Evolutionary conservation across 1,284 basidiomycete genomes (phyloP).

Genomic region (Boletus holoroseus): DNA sequence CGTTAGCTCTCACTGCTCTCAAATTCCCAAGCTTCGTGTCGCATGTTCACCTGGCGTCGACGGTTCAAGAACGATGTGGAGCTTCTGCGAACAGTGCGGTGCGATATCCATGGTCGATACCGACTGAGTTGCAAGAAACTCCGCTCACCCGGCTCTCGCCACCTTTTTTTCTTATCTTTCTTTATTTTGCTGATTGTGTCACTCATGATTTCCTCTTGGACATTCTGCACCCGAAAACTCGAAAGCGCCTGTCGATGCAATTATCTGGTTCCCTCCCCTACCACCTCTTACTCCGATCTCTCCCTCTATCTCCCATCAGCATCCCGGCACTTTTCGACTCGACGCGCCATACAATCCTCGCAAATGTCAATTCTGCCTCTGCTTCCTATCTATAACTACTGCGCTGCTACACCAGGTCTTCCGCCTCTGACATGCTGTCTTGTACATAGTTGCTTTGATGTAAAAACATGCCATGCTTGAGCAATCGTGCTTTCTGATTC

Average conservation of each 20-base stretch:
- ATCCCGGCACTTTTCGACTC: slow-evolving; percentile 22
- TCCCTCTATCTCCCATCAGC: slow-evolving; percentile 6
- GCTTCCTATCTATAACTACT: slow-evolving; percentile 18
- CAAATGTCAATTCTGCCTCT: slow-evolving; percentile 19
- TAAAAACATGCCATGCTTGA: slow-evolving; percentile 22
- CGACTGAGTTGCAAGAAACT: slow-evolving; percentile 39
- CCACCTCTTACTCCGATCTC: slow-evolving; percentile 13
- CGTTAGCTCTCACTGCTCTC: slow-evolving; percentile 58
- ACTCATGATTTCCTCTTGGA: slow-evolving; percentile 24
- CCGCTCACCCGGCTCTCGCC: slow-evolving; percentile 7
- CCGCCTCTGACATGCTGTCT: slow-evolving; percentile 27
- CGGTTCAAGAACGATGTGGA: slow-evolving; percentile 75
- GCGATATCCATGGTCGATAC: slow-evolving; percentile 80
- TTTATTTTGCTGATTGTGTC: slow-evolving; percentile 34
- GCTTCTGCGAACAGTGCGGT: slow-evolving; percentile 79
- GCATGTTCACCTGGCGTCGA: slow-evolving; percentile 57
- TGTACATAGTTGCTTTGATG: slow-evolving; percentile 32
- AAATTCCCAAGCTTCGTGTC: slow-evolving; percentile 71
- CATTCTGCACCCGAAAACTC: slow-evolving; percentile 28
- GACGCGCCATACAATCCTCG: slow-evolving; percentile 9
- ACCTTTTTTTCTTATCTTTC: slow-evolving; percentile 30
- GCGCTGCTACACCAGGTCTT: slow-evolving; percentile 20
- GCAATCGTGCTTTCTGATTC: slow-evolving; percentile 11
- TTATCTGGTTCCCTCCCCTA: slow-evolving; percentile 6
- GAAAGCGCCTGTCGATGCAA: slow-evolving; percentile 21